Conservation (phyloP, 805 yeast species). For the Starmerella sp. region DNA sequence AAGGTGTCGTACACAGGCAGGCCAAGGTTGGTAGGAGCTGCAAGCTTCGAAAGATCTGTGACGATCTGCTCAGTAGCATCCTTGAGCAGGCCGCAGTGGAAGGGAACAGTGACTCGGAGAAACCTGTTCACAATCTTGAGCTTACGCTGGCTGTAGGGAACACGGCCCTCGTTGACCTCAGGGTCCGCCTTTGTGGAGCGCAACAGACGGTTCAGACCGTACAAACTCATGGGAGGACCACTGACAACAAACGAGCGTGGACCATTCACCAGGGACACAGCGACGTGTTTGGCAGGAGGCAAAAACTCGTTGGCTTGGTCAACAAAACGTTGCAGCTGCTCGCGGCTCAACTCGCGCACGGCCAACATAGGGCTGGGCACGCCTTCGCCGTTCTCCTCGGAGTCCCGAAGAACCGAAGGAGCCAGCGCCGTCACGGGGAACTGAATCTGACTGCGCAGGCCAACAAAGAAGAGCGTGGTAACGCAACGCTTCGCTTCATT, state of each 20-base stretch:
- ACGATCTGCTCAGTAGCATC: conserved; percentile 59
- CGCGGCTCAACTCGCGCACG: conserved; percentile 71
- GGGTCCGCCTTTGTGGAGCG: conserved; percentile 91
- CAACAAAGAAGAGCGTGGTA: conserved; percentile 80
- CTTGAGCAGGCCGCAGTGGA: conserved; percentile 79
- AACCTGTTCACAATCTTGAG: conserved; percentile 86
- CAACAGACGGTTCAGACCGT: conserved; percentile 84
- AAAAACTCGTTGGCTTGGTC: conserved; percentile 84
- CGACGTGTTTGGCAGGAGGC: conserved; percentile 83
- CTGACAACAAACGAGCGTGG: conserved; percentile 90
- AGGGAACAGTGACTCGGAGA: conserved; percentile 90
- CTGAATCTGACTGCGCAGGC: conserved; percentile 78
- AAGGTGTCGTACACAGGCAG: conserved; percentile 89
- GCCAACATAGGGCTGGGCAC: conserved; percentile 96
- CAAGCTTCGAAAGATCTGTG: conserved; percentile 50
- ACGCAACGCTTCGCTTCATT: conserved; percentile 64
- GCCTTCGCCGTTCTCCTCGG: conserved; percentile 90
- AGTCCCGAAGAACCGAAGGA: conserved; percentile 84
- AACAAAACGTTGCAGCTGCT: conserved; percentile 68
- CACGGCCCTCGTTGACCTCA: conserved; percentile 89
- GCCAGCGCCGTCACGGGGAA: conserved; percentile 92
- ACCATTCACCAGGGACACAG: conserved; percentile 85
- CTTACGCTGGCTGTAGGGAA: conserved; percentile 89
- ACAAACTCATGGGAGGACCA: conserved; percentile 96
- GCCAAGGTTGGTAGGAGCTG: conserved; percentile 48